Base-by-base conservation (phyloP, 306 rosid species). In the Elaeagnus macrophylla region DNA sequence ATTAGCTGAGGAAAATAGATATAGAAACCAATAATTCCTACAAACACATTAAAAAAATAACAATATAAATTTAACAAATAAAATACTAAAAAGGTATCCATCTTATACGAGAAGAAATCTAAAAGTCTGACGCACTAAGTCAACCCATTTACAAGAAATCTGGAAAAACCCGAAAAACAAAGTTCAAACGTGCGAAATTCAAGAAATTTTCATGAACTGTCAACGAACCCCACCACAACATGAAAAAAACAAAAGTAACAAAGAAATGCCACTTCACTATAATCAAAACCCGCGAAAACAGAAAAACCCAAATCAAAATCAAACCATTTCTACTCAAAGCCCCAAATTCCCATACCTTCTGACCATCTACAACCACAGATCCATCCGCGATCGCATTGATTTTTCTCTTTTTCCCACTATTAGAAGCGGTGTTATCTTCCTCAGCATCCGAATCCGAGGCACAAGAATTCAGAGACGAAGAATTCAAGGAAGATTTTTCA, bases 381-480 rank as follows among this genome's bases (percentile, higher is more conserved):
- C 85, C 86, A 43, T 66, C 70, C 15, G 47, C 61, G 60, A 73
- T 66, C 43, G 77, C 66, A 68, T 65, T 71, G 77, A 79, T 68
- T 60, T 72, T 76, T 9, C 79, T 72, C 75, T 71, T 82, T 72
- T 71, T 73, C 45, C 54, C 32, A 40, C 66, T 15, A 58, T 55
- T 61, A 9, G 77, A 67, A 15, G 58, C 64, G 54, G 45, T 72
- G 69, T 32, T 52, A 38, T 67, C 79, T 5, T 61, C 81, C 25
- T 71, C 80, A 12, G 67, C 78, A 64, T 72, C 56, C 49, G 83
- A 71, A 70, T 75, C 83, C n/a, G 72, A 68, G 20, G 43, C 79
- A 9, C 62, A 43, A 16, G 89, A 82, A 60, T 69, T 64, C 5
- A 53, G 57, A 36, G 85, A 75, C 20, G 63, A 56, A 5, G 86